Evolutionary conservation across 2,329 filamentous ascomycete genomes (phyloP), one percentile per base, ranked within the genome.

Genomic region (Harringtonia aguacate): DNA sequence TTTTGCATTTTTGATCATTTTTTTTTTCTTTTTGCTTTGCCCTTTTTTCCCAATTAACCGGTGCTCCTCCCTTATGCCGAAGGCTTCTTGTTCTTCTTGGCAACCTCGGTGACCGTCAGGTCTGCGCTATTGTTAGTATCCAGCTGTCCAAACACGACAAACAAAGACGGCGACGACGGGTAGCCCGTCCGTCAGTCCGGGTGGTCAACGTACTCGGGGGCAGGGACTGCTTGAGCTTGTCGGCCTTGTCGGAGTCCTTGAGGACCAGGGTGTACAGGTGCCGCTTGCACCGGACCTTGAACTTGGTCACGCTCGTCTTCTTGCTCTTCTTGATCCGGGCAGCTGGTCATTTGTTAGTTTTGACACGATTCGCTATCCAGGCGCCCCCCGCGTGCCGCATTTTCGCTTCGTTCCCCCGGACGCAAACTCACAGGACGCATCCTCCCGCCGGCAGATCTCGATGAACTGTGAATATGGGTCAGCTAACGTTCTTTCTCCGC

Each of bases 171-270:
- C n/a, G n/a, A n/a, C n/a, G n/a, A n/a, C n/a, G n/a, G n/a, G n/a
- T n/a, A n/a, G n/a, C n/a, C n/a, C n/a, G n/a, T n/a, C n/a, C n/a
- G n/a, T n/a, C n/a, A 36, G 2, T 20, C 14, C 17, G 33, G 20
- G 9, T 9, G 15, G 37, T 21, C n/a, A 37, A 73, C 87, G 62
- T 89, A 98, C 92, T 86, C 61, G 92, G 94, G 63, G 92, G 94
- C 55, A 98, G 79, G 68, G 81, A 88, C 81, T 97, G 90, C 88
- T 95, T 97, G 59, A 98, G 83, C 86, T 98, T 98, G 77, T 97
- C 92, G 71, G 90, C 94, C 86, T 97, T 97, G 68, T 95, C 92
- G 64, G 81, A 79, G 75, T 98, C 92, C 82, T 95, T 95, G 63
- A 98, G 83, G 67, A 94, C 86, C 61, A 98, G 83, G 59, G 92